These are phyloP conservation scores for Leccinum angustisporum DNA, from an alignment of 1,284 basidiomycete species.

Conservation along the genomic window DNA sequence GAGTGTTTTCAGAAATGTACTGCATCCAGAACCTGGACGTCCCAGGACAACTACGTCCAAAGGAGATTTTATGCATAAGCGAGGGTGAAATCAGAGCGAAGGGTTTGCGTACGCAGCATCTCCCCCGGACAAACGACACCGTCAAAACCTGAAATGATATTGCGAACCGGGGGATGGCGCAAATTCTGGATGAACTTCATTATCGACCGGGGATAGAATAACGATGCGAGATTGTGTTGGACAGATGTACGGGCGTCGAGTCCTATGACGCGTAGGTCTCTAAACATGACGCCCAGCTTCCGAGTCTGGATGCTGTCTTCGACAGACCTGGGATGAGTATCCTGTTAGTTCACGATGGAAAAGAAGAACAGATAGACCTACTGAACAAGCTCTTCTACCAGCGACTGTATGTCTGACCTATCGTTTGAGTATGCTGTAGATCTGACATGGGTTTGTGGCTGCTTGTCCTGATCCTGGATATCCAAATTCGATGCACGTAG, in stretches of 20 bases:
- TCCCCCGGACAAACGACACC: constrained; percentile 55
- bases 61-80: background rate
- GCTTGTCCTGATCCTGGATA: too few species aligned
- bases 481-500: too few species aligned
- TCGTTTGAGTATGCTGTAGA: too few species aligned
- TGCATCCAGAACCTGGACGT: constrained; percentile 68
- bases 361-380: too few species aligned
- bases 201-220: too few species aligned
- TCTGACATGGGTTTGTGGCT: too few species aligned
- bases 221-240: too few species aligned
- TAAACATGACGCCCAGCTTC: constrained; percentile 35
- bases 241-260: constrained; percentile 34
- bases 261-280: constrained; percentile 37
- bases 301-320: constrained; percentile 20
- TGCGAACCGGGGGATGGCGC: constrained; percentile 1
- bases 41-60: constrained; percentile 51
- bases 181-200: too few species aligned
- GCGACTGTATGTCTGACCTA: too few species aligned
- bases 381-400: too few species aligned
- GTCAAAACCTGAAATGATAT: constrained; percentile 48
- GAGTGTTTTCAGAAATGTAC: constrained; percentile 69
- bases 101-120: constrained; percentile 54
- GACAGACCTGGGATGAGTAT: too few species aligned
- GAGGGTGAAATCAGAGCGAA: constrained; percentile 26
- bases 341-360: too few species aligned